A percentile compares a stretch with the other conserved stretches of the same genome.
Conservation (phyloP, 768 basidiomycete species). For the Tylopilus intermedius region DNA sequence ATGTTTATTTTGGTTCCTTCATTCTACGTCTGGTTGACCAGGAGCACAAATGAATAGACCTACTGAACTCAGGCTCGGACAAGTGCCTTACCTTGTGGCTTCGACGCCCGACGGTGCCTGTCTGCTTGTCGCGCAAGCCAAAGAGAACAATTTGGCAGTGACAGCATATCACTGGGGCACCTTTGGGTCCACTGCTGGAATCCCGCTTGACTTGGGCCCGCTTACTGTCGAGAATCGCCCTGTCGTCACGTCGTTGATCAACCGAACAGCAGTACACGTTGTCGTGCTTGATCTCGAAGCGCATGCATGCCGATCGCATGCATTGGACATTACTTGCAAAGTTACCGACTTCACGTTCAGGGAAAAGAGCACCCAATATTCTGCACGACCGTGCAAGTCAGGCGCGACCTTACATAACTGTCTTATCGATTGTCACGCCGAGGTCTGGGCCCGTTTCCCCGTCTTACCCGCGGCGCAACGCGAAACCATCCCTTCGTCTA, state of each 20-base stretch:
- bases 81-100: slow-evolving; percentile 28
- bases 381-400: slow-evolving; percentile 4
- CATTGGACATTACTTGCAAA: slow-evolving; percentile 50
- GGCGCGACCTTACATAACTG: slow-evolving; percentile 36
- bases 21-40: not conserved
- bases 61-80: slow-evolving; percentile 37
- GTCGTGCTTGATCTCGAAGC: slow-evolving; percentile 34
- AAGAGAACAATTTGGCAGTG: slow-evolving; percentile 15
- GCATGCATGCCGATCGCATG: slow-evolving; percentile 37
- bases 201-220: slow-evolving; percentile 30
- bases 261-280: slow-evolving; percentile 39
- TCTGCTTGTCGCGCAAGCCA: slow-evolving; percentile 34
- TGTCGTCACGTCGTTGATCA: slow-evolving; percentile 43
- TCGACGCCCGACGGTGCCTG: slow-evolving; percentile 56
- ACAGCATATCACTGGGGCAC: slow-evolving; percentile 52
- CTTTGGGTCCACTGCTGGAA: slow-evolving; percentile 49
- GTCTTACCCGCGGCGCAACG: slow-evolving; percentile 51
- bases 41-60: slow-evolving; percentile 31
- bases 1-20: not conserved
- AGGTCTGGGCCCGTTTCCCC: slow-evolving; percentile 59
- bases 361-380: slow-evolving; percentile 32
- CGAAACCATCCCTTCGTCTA: slow-evolving; percentile 36
- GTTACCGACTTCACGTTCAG: slow-evolving; percentile 54
- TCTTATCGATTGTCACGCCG: slow-evolving; percentile 51
- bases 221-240: slow-evolving; percentile 20